phyloP scores from a whole-genome alignment of 768 basidiomycete species.

The Termitomyces sp. region DNA sequence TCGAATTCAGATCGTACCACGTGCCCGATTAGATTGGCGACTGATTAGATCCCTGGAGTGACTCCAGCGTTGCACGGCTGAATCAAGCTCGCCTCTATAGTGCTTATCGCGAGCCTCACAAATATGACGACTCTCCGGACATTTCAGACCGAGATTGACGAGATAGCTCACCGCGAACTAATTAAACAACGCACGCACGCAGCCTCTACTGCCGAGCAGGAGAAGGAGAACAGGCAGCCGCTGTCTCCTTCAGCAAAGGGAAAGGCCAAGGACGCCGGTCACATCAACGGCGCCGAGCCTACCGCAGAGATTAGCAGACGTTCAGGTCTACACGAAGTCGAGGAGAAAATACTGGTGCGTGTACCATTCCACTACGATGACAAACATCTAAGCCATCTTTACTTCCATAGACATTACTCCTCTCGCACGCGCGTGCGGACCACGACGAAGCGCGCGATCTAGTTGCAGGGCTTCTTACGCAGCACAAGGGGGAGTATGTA shows the following conservation, averaged over 20 bases:
- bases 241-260: conserved; percentile 27
- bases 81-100: no score
- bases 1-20: conserved; percentile 9
- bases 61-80: no score
- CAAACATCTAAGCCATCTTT: conserved; percentile 3
- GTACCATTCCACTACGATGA: neutral
- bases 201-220: conserved; percentile 30
- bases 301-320: conserved; percentile 9
- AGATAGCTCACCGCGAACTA: conserved; percentile 67
- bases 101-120: neutral
- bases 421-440: conserved; percentile 38
- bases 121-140: conserved; percentile 53
- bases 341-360: conserved; percentile 53
- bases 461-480: conserved; percentile 65
- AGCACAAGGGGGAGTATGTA: conserved; percentile 69
- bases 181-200: conserved; percentile 54
- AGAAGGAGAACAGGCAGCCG: conserved; percentile 27
- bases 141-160: conserved; percentile 76
- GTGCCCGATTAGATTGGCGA: conserved; percentile 15
- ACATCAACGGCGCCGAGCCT: conserved; percentile 14
- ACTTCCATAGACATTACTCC: conserved; percentile 37
- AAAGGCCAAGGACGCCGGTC: conserved; percentile 37
- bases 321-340: conserved; percentile 41
- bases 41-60: conserved; percentile 2
- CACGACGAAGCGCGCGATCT: conserved; percentile 59